Percentiles rank a stretch among this genome's conserved stretches.
These are phyloP conservation scores for Seminavis robusta DNA, from an alignment of 108 stramenopile genomes.

Conservation along the genomic window DNA sequence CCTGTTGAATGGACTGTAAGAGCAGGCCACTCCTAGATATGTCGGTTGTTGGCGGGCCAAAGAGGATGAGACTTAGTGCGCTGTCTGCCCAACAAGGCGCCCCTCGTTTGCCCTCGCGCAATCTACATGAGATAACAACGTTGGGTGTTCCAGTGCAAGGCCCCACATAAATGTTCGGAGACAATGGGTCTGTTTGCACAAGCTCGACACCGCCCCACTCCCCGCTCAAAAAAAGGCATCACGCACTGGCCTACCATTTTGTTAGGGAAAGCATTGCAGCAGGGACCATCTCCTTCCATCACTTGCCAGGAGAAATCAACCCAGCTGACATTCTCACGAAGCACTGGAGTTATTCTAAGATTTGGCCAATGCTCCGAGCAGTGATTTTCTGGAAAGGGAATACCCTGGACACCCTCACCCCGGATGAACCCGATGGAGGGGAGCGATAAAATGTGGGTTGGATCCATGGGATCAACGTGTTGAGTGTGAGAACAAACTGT, in stretches of 20 bases:
- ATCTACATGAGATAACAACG: no score
- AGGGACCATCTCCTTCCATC: slow-evolving; percentile 12
- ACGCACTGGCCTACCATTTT: slow-evolving; percentile 25
- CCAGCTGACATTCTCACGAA: slow-evolving; percentile 40
- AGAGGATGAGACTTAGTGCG: no score
- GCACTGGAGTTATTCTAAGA: slow-evolving; percentile 1
- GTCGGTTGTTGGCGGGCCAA: no score
- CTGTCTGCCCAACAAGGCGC: no score
- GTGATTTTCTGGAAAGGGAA: slow-evolving; percentile 2
- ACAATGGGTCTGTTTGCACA: slow-evolving; percentile 14
- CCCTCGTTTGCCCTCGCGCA: no score
- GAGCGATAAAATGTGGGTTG: no score
- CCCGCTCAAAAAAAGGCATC: slow-evolving; percentile 32
- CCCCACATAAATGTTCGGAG: slow-evolving; percentile 27
- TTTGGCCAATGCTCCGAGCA: neutral
- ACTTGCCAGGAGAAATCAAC: slow-evolving; percentile 17
- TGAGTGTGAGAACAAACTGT: no score
- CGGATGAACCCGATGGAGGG: no score
- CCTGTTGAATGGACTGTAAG: no score
- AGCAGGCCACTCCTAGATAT: no score
- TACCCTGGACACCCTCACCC: no score
- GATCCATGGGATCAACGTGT: no score
- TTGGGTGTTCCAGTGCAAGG: slow-evolving; percentile 26
- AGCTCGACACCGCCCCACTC: slow-evolving; percentile 25
- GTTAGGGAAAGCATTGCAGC: slow-evolving; percentile 39